Conservation (phyloP, 225 moss, liverwort and hornwort genomes). For the Thuidium tamariscinum region DNA sequence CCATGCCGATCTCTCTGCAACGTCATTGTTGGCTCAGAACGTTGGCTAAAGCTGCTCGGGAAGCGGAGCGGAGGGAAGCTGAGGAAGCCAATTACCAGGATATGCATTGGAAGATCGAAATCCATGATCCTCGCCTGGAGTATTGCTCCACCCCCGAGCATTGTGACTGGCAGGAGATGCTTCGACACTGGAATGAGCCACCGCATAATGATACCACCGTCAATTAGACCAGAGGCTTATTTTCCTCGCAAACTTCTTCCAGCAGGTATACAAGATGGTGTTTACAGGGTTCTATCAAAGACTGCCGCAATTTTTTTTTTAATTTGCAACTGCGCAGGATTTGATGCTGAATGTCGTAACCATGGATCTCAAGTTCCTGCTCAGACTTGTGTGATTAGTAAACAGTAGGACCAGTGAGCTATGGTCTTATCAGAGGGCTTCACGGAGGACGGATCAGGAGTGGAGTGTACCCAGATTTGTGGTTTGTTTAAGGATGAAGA, state of each 20-base stretch:
- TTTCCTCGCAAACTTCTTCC: background rate
- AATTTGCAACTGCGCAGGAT: background rate
- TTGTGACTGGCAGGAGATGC: constrained; percentile 27
- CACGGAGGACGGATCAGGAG: background rate
- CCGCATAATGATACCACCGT: background rate
- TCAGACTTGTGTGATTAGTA: background rate
- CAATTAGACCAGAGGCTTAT: background rate
- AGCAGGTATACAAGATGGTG: background rate
- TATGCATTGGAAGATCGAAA: constrained; percentile 21
- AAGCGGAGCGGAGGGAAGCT: constrained; percentile 12
- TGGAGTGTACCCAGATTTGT: background rate
- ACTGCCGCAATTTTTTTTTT: background rate
- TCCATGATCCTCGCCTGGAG: constrained; percentile 20
- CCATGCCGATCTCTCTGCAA: constrained; percentile 43
- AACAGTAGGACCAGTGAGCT: background rate
- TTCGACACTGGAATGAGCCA: constrained; percentile 3
- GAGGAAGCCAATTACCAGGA: constrained; percentile 3
- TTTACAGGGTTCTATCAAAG: background rate
- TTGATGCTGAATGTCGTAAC: background rate
- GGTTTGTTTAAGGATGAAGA: background rate
- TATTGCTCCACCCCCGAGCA: background rate
- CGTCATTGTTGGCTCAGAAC: constrained; percentile 40
- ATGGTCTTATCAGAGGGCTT: background rate
- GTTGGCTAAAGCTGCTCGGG: constrained; percentile 21
- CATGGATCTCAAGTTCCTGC: background rate